Conservation (phyloP, 768 basidiomycete genomes). For the Nidularia sp. region DNA sequence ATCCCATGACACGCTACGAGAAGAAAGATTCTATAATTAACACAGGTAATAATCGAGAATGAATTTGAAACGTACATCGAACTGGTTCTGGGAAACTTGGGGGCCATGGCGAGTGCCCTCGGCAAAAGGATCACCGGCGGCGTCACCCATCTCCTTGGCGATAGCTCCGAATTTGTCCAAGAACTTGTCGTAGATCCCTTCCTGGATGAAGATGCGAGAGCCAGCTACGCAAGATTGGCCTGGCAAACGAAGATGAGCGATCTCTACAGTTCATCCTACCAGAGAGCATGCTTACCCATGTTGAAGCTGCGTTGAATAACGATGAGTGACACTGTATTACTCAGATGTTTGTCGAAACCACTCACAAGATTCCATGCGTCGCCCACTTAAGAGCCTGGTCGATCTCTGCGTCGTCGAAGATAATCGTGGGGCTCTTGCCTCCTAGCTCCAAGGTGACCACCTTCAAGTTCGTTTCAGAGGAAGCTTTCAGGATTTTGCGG, state of each 20-base stretch:
- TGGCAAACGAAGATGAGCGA: background rate
- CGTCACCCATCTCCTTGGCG: background rate
- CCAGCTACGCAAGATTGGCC: constrained; percentile 86
- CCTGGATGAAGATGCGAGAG: constrained; percentile 58
- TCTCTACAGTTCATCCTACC: background rate
- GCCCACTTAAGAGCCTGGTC: constrained; percentile 75
- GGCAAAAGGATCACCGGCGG: constrained; percentile 54
- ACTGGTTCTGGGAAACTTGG: constrained; percentile 50
- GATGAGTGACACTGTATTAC: background rate
- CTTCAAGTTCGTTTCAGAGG: constrained; percentile 82
- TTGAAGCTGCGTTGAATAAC: constrained; percentile 10
- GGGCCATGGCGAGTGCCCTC: constrained; percentile 58
- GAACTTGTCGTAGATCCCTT: background rate
- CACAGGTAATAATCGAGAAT: background rate
- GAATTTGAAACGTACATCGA: constrained; percentile 21
- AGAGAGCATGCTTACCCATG: constrained; percentile 2
- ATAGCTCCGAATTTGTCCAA: background rate
- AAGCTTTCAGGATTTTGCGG: constrained; percentile 73
- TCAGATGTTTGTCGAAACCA: constrained; percentile 3
- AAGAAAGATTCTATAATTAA: background rate
- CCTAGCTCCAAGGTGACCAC: constrained; percentile 80
- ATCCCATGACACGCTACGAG: constrained; percentile 64
- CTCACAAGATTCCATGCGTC: constrained; percentile 69
- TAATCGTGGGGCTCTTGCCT: constrained; percentile 67
- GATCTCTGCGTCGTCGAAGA: constrained; percentile 72